Evolutionary conservation across 768 basidiomycete genomes (phyloP), one percentile per base, ranked within the genome.

Genomic region (Thelephora aurantiotincta): DNA sequence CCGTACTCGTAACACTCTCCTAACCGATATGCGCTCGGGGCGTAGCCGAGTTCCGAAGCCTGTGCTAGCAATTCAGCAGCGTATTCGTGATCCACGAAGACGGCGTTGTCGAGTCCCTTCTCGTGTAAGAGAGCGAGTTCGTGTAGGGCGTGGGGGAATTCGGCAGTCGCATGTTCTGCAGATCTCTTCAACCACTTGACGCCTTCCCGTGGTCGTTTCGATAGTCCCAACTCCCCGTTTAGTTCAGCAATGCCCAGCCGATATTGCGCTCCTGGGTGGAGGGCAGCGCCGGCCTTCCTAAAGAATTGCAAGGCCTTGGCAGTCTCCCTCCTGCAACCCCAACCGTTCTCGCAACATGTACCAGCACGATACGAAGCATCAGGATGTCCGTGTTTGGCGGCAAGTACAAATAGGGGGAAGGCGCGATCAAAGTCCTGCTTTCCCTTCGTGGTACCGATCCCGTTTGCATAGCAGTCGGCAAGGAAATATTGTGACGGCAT

Each of bases 1-100:
- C 96, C 96, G 63, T 98, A 99, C 69, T 99, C 96, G 63, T 99
- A 99, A 63, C 93, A 97, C 66, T 98, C 94, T 20, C 96, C 96
- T 48, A 98, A 67, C 50, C 90, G 80, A 67, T 92, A 89, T 30
- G 96, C 96, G 53, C 88, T 92, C 14, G 94, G 90, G 7, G 94
- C 91, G 65, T 97, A 97, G 4, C 92, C 92, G 20, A 99, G 74
- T 64, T 98, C 96, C 0, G 89, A 80, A 20, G 93, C 94, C 60
- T 96, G 90, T 2, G 96, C 96, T 36, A 98, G 69, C 11, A 98
- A 70, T 64, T 99, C 96, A 1, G 84, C 80, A 0, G 94, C 82
- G 58, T 99, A 99, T 57, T 98, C 94, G 53, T 80, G 79, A 63
- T 99, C 96, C 56, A 94, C 86, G 62, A 97, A 99, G 6, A 99